Base-by-base conservation (phyloP, 2,329 filamentous ascomycete genomes). In the Magnaporthiopsis poae region DNA sequence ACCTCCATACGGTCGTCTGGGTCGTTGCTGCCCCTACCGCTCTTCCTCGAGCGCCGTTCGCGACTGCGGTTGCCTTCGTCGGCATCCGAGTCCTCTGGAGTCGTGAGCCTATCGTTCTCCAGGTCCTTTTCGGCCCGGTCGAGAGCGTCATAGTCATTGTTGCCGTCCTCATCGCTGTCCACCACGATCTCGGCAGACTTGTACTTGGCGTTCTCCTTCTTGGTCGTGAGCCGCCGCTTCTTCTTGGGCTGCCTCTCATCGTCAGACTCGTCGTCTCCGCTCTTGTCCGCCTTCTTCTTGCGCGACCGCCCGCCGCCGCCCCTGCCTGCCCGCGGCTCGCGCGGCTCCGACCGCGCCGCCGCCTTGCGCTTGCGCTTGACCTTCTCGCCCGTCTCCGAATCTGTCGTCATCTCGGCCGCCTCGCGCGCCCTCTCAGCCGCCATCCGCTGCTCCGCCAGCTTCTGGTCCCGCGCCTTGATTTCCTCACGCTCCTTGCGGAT, bases 181-280 rank as follows among this genome's bases (percentile, higher is more conserved):
- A 91, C 89, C 35, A 96, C 87, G 69, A 92, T 86, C 77, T 96
- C 92, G 1, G 85, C 88, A 64, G 90, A 93, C 83, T 96, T 96
- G 82, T 86, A 96, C 77, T 96, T 96, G 75, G 74, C 77, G 68
- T 78, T 80, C 69, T 86, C 82, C 69, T 77, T 77, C n/a, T 60
- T 61, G 25, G 60, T 25, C 21, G 78, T 82, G 72, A 84, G 82
- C 68, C 80, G 83, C 66, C 85, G 83, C 73, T 85, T 86, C 76
- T 89, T 89, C 74, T 87, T 87, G 29, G 84, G 83, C 67, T 83
- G 80, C 52, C 81, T 80, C 62, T 80, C 81, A 33, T 79, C 82
- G 11, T 80, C 81, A 1, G 80, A 81, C 21, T 77, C 81, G 13
- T 81, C 80, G 31, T 81, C 83, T 0, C 79, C 81, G 29, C 77